These are phyloP conservation scores for Acacia melanoxylon DNA, from an alignment of 306 rosid species.

Conservation along the genomic window DNA sequence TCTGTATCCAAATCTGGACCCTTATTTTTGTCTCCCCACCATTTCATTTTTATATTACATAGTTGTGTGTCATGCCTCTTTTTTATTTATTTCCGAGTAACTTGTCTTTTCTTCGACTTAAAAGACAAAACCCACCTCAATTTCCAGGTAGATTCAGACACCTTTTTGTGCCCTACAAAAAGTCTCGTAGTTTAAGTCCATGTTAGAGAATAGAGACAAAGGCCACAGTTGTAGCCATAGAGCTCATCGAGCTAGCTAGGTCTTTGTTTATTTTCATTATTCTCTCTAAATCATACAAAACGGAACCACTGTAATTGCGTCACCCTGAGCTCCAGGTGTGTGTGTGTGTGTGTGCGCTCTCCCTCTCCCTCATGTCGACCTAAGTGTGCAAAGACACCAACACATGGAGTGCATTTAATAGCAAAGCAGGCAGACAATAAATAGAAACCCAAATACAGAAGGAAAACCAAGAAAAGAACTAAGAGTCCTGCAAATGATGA, in stretches of 20 bases:
- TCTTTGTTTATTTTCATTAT: slow-evolving; percentile 23
- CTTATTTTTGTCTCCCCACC: slow-evolving; percentile 32
- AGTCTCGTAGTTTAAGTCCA: slow-evolving; percentile 35
- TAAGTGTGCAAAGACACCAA: background rate
- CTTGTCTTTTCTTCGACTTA: slow-evolving; percentile 56
- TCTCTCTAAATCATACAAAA: slow-evolving; percentile 33
- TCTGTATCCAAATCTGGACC: slow-evolving; percentile 27
- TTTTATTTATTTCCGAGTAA: slow-evolving; percentile 24
- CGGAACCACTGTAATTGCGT: slow-evolving; percentile 30
- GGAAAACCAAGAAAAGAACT: background rate
- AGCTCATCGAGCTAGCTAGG: slow-evolving; percentile 25
- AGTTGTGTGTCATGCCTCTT: slow-evolving; percentile 1
- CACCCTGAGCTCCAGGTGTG: slow-evolving; percentile 4
- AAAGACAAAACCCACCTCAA: slow-evolving; percentile 74
- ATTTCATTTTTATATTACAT: background rate
- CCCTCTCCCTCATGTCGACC: slow-evolving; percentile 15
- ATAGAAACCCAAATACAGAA: background rate
- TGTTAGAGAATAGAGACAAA: slow-evolving; percentile 37
- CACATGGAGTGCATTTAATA: slow-evolving; percentile 23
- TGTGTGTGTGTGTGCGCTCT: background rate
- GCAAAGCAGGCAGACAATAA: slow-evolving; percentile 5
- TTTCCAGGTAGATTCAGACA: slow-evolving; percentile 88
- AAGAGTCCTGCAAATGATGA: slow-evolving; percentile 18
- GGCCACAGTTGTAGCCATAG: slow-evolving; percentile 23
- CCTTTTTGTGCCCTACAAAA: slow-evolving; percentile 51